Conservation (phyloP, 2,329 filamentous ascomycete species). For the Trichoderma breve region DNA sequence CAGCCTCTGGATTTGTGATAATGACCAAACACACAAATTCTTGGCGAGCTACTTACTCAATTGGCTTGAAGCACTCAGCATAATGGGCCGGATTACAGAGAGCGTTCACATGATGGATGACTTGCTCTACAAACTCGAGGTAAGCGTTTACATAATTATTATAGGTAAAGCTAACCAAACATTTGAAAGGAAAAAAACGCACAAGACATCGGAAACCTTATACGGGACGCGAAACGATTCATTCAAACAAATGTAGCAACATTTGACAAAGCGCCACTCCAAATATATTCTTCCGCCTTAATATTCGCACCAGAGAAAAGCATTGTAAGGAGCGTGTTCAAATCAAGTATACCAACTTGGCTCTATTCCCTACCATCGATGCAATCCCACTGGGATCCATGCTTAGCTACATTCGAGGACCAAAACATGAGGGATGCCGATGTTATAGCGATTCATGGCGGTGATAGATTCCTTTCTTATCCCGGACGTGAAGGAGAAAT, state of each 20-base stretch:
- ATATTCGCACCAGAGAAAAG: conserved; percentile 28
- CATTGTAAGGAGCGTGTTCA: conserved; percentile 20
- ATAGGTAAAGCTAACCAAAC: neutral
- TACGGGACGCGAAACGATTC: conserved; percentile 25
- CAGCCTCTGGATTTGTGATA: conserved; percentile 29
- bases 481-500: too few species aligned
- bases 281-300: conserved; percentile 29
- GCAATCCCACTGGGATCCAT: neutral
- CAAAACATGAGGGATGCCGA: rapidly evolving
- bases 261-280: conserved; percentile 27
- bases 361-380: neutral
- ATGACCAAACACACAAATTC: conserved; percentile 35
- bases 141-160: neutral
- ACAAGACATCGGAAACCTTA: neutral
- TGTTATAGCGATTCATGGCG: too few species aligned
- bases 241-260: conserved; percentile 6
- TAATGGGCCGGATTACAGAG: conserved; percentile 28
- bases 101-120: conserved; percentile 13
- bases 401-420: neutral
- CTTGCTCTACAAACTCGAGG: neutral
- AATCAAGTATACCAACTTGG: conserved; percentile 21
- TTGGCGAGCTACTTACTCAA: conserved; percentile 39
- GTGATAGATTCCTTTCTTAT: too few species aligned
- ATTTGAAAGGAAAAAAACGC: neutral
- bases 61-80: conserved; percentile 41